These are phyloP conservation scores for Mycena chlorophos DNA, from an alignment of 768 basidiomycete genomes.

Conservation along the genomic window DNA sequence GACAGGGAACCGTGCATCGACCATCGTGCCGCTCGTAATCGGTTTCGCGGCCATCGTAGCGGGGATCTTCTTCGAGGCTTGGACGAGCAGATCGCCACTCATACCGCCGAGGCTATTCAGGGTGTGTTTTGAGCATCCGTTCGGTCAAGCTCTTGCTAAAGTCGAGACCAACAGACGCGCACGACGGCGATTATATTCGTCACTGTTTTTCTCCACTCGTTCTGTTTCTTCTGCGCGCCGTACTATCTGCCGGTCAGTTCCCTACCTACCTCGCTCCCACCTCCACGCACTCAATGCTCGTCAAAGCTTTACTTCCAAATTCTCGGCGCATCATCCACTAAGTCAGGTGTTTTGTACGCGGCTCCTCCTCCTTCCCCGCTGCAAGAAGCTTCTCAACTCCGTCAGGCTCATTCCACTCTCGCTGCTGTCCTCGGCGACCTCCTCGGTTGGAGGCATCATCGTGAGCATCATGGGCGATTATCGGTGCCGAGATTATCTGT, in stretches of 20 bases:
- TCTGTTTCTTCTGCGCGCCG: constrained; percentile 61
- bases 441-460: constrained; percentile 56
- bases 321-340: constrained; percentile 72
- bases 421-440: constrained; percentile 53
- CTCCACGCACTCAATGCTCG: no score
- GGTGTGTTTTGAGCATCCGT: constrained; percentile 43
- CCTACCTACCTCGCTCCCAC: no score
- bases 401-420: constrained; percentile 76
- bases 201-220: constrained; percentile 59
- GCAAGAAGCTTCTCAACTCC: background rate
- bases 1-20: constrained; percentile 61
- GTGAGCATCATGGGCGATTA: constrained; percentile 61
- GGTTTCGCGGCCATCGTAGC: constrained; percentile 53
- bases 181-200: constrained; percentile 67
- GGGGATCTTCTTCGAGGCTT: constrained; percentile 57
- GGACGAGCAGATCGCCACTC: constrained; percentile 66
- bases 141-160: background rate
- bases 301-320: constrained; percentile 82
- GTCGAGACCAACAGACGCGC: constrained; percentile 54
- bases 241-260: constrained; percentile 76
- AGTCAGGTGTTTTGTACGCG: constrained; percentile 62
- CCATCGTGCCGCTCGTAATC: constrained; percentile 61
- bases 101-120: constrained; percentile 76
- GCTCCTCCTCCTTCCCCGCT: background rate
- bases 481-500: no score